Evolutionary conservation across 306 rosid genomes (phyloP).

Genomic region (Cicer arietinum): DNA sequence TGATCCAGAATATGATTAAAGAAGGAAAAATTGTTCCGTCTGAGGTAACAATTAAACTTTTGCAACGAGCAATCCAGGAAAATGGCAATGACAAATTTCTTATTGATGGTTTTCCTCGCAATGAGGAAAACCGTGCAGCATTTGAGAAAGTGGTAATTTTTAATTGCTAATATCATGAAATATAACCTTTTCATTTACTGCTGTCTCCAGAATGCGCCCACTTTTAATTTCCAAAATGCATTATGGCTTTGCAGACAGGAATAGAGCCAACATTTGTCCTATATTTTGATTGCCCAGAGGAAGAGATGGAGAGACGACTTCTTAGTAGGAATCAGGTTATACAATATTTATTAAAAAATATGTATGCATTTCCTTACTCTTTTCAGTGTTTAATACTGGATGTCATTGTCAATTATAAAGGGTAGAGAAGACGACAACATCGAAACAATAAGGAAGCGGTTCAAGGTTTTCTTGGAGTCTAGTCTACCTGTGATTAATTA

Average conservation of each 20-base stretch:
- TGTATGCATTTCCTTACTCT: constrained; percentile 1
- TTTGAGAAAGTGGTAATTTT: constrained; percentile 82
- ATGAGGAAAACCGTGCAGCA: constrained; percentile 99
- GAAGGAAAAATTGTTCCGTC: constrained; percentile 98
- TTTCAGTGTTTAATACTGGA: constrained; percentile 5
- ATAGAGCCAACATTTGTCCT: constrained; percentile 86
- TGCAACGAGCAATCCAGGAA: constrained; percentile 79
- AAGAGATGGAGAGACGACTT: constrained; percentile 95
- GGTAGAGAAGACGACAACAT: constrained; percentile 96
- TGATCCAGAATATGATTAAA: constrained; percentile 93
- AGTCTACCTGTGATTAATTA: constrained; percentile 85
- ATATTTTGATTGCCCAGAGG: constrained; percentile 83
- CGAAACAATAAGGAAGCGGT: constrained; percentile 96
- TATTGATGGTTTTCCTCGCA: constrained; percentile 99
- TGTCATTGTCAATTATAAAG: constrained; percentile 51
- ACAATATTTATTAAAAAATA: not conserved
- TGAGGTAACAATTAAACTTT: constrained; percentile 91
- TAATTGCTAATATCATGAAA: not conserved
- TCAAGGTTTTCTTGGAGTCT: constrained; percentile 86
- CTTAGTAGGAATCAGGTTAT: constrained; percentile 82
- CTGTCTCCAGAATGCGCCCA: not conserved
- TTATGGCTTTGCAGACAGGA: constrained; percentile 72
- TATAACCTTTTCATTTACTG: not conserved
- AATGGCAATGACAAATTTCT: constrained; percentile 87
- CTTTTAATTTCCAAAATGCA: constrained; percentile 33